Evolutionary conservation across 2,329 filamentous ascomycete species (phyloP), one percentile per base, ranked within the genome.

Genomic region (Colletotrichum tropicale): DNA sequence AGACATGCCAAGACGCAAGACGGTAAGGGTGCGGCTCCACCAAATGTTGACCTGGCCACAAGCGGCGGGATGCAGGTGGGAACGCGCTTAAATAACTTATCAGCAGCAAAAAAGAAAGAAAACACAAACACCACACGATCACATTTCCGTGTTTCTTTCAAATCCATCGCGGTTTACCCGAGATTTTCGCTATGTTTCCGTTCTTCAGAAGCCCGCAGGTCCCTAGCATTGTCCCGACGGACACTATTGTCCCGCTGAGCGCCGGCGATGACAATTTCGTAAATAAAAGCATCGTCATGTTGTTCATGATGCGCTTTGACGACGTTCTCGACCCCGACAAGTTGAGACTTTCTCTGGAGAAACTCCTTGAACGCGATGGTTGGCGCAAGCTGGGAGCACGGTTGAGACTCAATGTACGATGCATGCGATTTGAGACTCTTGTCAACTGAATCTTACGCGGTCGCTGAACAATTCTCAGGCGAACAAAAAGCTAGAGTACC

Each of bases 301-400:
- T 77, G 18, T 84, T 80, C 80, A 83, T 83, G 2, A 78, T 80
- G 13, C 78, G 78, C 1, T 82, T 81, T 43, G 81, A 83, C 72
- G 80, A 80, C 58, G 79, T 79, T 7, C 74, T 83, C 12, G 80
- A 81, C 38, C 69, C 76, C 1, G 68, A 72, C 3, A 78, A 77
- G 16, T 78, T 82, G 5, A 78, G 72, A 24, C 8, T 36, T 18
- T 66, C 71, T 18, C 76, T 82, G 1, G 77, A 72, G 60, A 64
- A 48, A 18, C 18, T 61, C 12, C 18, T 61, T 0, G 58, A 34
- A 32, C 28, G 28, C 18, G 26, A 34, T 30, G 28, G 58, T 15
- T 61, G 28, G 30, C 58, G 58, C 58, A 61, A 61, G 26, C 58
- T 61, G 58, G 58, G 58, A 18, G 58, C 58, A 10, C 58, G 58